Conservation (phyloP, 1,284 basidiomycete species). For the Rhodotorula mucilaginosa region DNA sequence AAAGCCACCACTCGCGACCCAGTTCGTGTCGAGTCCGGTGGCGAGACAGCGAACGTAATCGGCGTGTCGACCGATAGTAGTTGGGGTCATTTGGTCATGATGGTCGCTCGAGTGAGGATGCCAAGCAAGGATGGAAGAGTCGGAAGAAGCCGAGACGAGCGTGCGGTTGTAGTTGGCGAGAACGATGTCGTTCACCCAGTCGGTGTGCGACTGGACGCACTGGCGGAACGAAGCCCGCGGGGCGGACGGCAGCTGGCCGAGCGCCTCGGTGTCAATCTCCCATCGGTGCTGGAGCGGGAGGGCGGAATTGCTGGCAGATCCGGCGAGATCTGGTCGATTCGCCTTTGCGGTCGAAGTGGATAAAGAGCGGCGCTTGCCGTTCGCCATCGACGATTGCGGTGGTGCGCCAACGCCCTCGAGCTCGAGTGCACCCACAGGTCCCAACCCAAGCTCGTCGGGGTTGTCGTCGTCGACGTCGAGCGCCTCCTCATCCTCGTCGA, state of each 20-base stretch:
- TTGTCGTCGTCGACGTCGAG: conserved; percentile 40
- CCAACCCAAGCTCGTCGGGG: conserved; percentile 4
- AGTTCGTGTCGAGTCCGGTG: conserved; percentile 67
- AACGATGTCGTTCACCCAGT: conserved; percentile 91
- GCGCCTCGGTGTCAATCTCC: conserved; percentile 63
- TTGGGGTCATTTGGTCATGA: conserved; percentile 56
- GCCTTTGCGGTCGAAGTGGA: conserved; percentile 10
- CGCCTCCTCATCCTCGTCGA: conserved; percentile 51
- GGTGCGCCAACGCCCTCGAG: conserved; percentile 27
- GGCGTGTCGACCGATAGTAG: conserved; percentile 75
- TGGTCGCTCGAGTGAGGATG: conserved; percentile 67
- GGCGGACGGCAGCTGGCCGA: conserved; percentile 11
- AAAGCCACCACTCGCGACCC: conserved; percentile 91
- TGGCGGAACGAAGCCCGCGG: conserved; percentile 62
- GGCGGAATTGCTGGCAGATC: conserved; percentile 3
- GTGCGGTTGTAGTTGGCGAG: conserved; percentile 92
- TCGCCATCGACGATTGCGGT: neutral
- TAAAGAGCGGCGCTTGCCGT: neutral
- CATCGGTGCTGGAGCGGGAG: conserved; percentile 70
- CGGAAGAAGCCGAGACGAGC: conserved; percentile 88
- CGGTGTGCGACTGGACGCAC: conserved; percentile 69
- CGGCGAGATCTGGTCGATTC: too few relatives aligned
- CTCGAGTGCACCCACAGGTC: conserved; percentile 5
- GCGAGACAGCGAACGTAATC: conserved; percentile 90
- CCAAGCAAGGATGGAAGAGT: conserved; percentile 93